Percentiles rank a stretch among this genome's conserved stretches.
phyloP scores from a whole-genome alignment of 2,329 filamentous ascomycete genomes.

The Exophiala phaeomuriformis region DNA sequence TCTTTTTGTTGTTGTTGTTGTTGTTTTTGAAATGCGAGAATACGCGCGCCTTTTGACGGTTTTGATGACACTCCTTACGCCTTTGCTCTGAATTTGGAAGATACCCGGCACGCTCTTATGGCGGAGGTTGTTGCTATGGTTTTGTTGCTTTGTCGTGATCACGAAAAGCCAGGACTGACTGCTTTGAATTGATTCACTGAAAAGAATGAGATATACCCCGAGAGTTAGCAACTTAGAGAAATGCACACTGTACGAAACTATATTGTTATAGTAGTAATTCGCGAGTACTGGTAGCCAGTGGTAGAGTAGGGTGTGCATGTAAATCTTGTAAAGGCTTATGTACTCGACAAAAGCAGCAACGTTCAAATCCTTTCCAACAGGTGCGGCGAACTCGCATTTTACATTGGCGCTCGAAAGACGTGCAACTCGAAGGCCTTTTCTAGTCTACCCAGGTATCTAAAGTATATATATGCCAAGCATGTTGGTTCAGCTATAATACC shows the following conservation, averaged over 20 bases:
- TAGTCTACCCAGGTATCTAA: no score
- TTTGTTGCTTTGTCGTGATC: constrained; percentile 1
- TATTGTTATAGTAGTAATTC: no score
- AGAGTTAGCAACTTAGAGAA: constrained; percentile 14
- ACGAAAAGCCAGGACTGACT: constrained; percentile 5
- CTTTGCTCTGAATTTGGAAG: constrained; percentile 7
- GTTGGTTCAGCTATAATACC: no score
- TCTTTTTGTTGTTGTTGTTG: constrained; percentile 2
- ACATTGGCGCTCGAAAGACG: no score
- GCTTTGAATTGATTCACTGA: constrained; percentile 6
- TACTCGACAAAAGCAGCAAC: no score
- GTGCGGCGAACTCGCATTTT: no score
- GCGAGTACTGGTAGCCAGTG: no score
- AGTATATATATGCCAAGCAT: no score
- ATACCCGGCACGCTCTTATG: constrained; percentile 16
- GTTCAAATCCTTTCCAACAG: no score
- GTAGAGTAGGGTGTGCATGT: no score
- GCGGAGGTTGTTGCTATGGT: constrained; percentile 10
- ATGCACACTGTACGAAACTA: not conserved
- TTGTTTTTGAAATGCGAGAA: not conserved
- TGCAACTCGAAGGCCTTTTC: no score
- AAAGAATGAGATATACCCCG: constrained; percentile 22
- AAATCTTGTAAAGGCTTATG: no score
- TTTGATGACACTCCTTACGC: constrained; percentile 15
- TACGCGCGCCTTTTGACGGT: not conserved